Evolutionary conservation across 2,329 filamentous ascomycete genomes (phyloP).

Genomic region (Aspergillus niger): DNA sequence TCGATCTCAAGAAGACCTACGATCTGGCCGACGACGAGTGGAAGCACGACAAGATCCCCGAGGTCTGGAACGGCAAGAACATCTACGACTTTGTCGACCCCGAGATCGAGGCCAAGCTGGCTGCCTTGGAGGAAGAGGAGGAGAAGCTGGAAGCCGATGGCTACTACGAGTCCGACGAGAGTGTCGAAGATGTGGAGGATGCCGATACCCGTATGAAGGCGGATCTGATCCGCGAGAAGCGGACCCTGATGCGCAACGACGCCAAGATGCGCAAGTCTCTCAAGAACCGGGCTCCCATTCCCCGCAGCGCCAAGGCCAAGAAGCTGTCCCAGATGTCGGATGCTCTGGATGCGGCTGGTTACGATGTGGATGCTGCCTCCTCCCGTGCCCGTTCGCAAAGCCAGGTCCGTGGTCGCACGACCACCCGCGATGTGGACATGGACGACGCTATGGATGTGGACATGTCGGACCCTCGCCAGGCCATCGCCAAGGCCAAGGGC

Average conservation of each 20-base stretch:
- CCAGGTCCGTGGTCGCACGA: conserved; percentile 67
- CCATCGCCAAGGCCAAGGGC: conserved; percentile 71
- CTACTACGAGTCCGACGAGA: conserved; percentile 84
- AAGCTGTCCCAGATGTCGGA: conserved; percentile 84
- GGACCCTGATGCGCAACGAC: conserved; percentile 87
- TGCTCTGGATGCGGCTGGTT: conserved; percentile 79
- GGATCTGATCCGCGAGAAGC: conserved; percentile 93
- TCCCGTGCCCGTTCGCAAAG: conserved; percentile 68
- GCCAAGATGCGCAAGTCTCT: conserved; percentile 92
- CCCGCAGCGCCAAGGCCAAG: conserved; percentile 77
- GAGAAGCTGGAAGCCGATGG: conserved; percentile 88
- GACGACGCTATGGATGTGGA: conserved; percentile 70
- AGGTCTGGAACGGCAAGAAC: conserved; percentile 93
- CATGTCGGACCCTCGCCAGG: conserved; percentile 40
- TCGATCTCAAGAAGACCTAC: conserved; percentile 88
- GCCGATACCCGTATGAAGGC: conserved; percentile 89
- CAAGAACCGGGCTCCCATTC: conserved; percentile 95
- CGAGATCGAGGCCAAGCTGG: conserved; percentile 91
- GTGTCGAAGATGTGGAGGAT: conserved; percentile 85
- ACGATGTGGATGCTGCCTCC: conserved; percentile 75
- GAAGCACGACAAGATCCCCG: conserved; percentile 95
- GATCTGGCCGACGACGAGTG: conserved; percentile 84
- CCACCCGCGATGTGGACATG: conserved; percentile 64
- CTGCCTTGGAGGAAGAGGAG: conserved; percentile 91
- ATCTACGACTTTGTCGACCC: conserved; percentile 97